phyloP scores from a whole-genome alignment of 225 moss, liverwort and hornwort genomes.

The Thuidium tamariscinum region DNA sequence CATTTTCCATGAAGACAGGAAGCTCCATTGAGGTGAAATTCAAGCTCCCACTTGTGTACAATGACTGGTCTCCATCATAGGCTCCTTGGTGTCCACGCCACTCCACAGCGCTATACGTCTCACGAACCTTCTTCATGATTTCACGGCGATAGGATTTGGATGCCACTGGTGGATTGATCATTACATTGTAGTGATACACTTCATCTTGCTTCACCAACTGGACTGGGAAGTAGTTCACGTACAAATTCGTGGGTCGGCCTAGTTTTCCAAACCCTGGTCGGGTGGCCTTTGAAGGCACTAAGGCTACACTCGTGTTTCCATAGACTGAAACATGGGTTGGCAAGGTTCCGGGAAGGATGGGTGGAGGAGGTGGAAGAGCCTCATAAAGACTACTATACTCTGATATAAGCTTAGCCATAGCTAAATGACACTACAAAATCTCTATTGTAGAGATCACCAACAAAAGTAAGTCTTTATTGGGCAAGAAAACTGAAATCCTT shows the following conservation, averaged over 20 bases:
- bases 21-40: conserved; percentile 32
- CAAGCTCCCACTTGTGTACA: conserved; percentile 61
- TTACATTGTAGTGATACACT: conserved; percentile 64
- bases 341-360: background rate
- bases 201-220: conserved; percentile 28
- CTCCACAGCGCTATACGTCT: conserved; percentile 36
- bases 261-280: conserved; percentile 2
- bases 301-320: background rate
- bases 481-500: too few relatives aligned
- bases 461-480: too few relatives aligned
- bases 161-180: conserved; percentile 33
- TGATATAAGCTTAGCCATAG: background rate
- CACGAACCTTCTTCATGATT: conserved; percentile 59
- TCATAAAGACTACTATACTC: background rate
- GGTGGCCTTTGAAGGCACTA: background rate
- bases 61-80: conserved; percentile 69
- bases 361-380: background rate
- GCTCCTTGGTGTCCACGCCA: conserved; percentile 53
- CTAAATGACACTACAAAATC: background rate
- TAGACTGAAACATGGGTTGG: background rate
- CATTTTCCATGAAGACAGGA: conserved; percentile 55
- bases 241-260: background rate
- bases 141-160: conserved; percentile 50
- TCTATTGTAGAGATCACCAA: too few relatives aligned
- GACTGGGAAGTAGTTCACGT: conserved; percentile 53